Conservation (phyloP, 139 green algal species). For the Haematococcus lacustris region DNA sequence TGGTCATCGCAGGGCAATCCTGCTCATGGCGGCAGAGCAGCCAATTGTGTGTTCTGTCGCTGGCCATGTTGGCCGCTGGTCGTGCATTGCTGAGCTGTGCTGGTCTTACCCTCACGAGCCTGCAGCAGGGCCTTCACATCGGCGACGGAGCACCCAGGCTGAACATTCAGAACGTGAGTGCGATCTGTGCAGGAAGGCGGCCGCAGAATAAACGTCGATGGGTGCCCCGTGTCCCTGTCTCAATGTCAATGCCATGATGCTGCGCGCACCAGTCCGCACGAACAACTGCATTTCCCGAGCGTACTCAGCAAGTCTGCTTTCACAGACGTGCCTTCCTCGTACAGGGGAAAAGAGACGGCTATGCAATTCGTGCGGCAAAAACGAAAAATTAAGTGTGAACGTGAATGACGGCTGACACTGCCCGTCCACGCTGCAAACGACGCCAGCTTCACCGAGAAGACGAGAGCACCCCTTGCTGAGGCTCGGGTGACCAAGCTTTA, state of each 20-base stretch:
- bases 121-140: conserved; percentile 75
- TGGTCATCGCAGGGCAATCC: conserved; percentile 63
- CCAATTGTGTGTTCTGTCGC: too few relatives aligned
- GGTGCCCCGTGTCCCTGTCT: neutral
- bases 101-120: conserved; percentile 57
- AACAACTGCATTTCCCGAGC: conserved; percentile 53
- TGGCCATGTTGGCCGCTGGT: too few relatives aligned
- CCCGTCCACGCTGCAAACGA: too few relatives aligned
- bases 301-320: conserved; percentile 48
- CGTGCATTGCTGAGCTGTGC: neutral
- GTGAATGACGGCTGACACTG: neutral
- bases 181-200: conserved; percentile 47
- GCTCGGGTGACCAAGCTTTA: neutral
- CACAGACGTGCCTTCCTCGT: conserved; percentile 54
- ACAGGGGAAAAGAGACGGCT: conserved; percentile 18
- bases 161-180: conserved; percentile 70
- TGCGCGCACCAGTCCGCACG: conserved; percentile 47
- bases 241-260: neutral
- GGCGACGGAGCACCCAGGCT: conserved; percentile 51
- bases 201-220: neutral
- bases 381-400: conserved; percentile 1
- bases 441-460: too few relatives aligned
- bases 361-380: neutral
- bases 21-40: too few relatives aligned
- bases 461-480: too few relatives aligned